Conservation (phyloP, 495 filamentous ascomycete genomes). For the Penicillium macrosclerotiorum region DNA sequence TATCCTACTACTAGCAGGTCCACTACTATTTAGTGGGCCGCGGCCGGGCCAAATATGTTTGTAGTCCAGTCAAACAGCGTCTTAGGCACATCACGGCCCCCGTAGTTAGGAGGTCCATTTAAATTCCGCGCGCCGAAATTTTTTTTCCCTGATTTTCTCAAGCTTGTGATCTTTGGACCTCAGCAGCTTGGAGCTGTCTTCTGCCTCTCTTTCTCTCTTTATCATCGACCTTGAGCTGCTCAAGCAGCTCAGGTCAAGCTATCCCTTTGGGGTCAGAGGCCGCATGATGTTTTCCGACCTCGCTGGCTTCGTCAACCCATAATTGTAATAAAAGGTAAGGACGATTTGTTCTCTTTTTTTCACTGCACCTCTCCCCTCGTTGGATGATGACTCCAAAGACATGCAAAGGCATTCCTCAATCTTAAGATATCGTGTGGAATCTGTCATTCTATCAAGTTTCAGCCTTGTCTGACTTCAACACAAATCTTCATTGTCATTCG, state of each 20-base stretch:
- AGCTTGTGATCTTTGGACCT: constrained; percentile 20
- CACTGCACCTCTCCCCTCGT: constrained; percentile 25
- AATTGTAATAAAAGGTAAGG: constrained; percentile 58
- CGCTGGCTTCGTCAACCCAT: constrained; percentile 6
- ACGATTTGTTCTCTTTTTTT: constrained; percentile 10
- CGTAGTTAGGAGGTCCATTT: constrained; percentile 17
- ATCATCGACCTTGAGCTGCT: constrained; percentile 1
- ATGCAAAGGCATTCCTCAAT: constrained; percentile 96
- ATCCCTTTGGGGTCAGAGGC: constrained; percentile 4
- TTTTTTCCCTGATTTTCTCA: constrained; percentile 30
- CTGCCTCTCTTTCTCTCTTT: constrained; percentile 8
- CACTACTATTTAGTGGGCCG: no score
- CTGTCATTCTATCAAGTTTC: constrained; percentile 80
- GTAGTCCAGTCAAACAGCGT: constrained; percentile 12
- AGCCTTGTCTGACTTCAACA: constrained; percentile 89
- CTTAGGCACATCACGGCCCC: constrained; percentile 3
- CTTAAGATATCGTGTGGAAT: constrained; percentile 87
- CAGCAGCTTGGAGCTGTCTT: constrained; percentile 14
- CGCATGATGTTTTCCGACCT: neutral
- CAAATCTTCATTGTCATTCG: constrained; percentile 24
- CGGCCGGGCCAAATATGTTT: constrained; percentile 7
- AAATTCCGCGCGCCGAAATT: constrained; percentile 37
- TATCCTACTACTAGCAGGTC: no score
- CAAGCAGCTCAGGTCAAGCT: constrained; percentile 5
- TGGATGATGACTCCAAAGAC: constrained; percentile 80